Percentiles rank a stretch among this genome's conserved stretches.
Evolutionary conservation across 345 rosid genomes (phyloP).

Genomic region (Populus simonii): DNA sequence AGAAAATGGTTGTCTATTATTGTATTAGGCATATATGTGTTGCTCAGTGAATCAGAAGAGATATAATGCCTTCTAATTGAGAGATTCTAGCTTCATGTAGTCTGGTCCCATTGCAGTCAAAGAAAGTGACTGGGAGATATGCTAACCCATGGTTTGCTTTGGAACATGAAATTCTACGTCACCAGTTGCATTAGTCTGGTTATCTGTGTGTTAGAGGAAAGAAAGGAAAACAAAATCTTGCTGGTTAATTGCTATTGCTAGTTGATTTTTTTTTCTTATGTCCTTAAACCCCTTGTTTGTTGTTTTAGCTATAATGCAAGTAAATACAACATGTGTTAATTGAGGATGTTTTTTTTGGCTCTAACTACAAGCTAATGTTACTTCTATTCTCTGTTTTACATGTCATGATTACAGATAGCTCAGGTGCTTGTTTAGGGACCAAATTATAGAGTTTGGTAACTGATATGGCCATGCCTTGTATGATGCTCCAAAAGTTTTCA

Average conservation of each 20-base stretch:
- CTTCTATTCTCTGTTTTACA: background rate
- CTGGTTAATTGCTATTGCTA: background rate
- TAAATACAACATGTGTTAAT: background rate
- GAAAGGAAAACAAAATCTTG: background rate
- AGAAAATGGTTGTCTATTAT: slow-evolving; percentile 1
- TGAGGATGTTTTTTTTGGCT: background rate
- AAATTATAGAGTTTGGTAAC: background rate
- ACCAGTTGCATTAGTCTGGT: background rate
- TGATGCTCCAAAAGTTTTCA: no score
- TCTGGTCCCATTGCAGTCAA: background rate
- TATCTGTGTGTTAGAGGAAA: background rate
- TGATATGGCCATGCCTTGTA: no score
- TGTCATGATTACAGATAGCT: background rate
- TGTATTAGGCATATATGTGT: background rate
- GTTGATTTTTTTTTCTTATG: background rate
- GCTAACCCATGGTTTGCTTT: background rate
- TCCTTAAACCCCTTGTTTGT: background rate
- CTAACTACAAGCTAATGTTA: background rate
- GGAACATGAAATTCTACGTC: background rate
- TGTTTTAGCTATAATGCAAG: no score
- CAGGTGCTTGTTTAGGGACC: background rate
- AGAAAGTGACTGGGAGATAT: background rate
- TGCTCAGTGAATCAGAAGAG: no score
- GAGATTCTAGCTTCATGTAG: background rate
- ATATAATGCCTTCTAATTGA: background rate